Evolutionary conservation across 768 basidiomycete genomes (phyloP).

Genomic region (Hypholoma fasciculare): DNA sequence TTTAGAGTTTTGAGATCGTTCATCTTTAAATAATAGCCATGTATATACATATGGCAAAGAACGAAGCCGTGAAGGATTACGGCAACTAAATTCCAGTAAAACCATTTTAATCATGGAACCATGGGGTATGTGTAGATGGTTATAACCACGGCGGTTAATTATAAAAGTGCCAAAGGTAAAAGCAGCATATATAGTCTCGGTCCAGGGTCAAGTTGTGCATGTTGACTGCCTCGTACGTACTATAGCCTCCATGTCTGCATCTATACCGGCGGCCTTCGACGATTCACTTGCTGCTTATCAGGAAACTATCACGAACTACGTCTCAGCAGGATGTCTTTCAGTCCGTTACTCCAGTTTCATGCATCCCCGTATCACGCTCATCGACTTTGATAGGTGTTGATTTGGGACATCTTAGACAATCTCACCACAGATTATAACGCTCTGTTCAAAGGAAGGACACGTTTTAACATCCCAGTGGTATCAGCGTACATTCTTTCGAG

Average conservation of each 20-base stretch:
- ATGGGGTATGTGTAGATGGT: too few relatives aligned
- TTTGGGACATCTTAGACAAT: constrained; percentile 30
- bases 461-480: neutral
- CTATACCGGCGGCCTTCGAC: neutral
- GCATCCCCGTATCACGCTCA: neutral
- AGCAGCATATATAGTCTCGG: too few relatives aligned
- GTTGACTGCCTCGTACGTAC: neutral
- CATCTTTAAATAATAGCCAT: too few relatives aligned
- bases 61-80: too few relatives aligned
- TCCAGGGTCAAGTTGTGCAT: too few relatives aligned
- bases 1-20: too few relatives aligned
- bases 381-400: constrained; percentile 13
- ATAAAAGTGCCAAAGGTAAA: too few relatives aligned
- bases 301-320: neutral
- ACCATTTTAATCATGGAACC: too few relatives aligned
- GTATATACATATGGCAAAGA: too few relatives aligned
- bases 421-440: constrained; percentile 19
- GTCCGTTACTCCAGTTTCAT: neutral
- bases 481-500: constrained; percentile 13
- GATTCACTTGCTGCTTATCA: neutral
- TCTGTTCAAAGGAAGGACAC: constrained; percentile 18
- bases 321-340: neutral
- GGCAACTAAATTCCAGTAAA: too few relatives aligned
- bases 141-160: too few relatives aligned
- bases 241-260: neutral